These are phyloP conservation scores for Penicillium hordei DNA, from an alignment of 2,329 filamentous ascomycete genomes.

Conservation along the genomic window DNA sequence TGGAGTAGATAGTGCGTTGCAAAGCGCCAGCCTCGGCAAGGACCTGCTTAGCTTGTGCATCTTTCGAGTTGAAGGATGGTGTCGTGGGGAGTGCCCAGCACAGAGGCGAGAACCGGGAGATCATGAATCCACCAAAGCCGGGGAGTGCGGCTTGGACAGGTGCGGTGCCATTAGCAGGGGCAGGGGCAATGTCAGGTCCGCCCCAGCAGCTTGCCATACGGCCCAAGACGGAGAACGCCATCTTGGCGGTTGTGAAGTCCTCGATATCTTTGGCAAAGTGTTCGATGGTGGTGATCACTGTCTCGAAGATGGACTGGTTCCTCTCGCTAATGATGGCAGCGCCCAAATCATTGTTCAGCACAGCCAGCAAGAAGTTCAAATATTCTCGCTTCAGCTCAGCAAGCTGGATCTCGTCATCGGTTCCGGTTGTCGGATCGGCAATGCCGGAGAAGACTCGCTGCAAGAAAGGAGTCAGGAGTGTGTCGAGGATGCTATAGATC, in stretches of 20 bases:
- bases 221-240: constrained; percentile 78
- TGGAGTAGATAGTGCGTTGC: constrained; percentile 86
- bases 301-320: constrained; percentile 89
- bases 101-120: constrained; percentile 81
- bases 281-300: constrained; percentile 80
- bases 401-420: constrained; percentile 94
- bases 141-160: constrained; percentile 58
- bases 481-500: constrained; percentile 84
- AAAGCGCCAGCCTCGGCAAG: constrained; percentile 82
- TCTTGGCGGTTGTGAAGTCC: constrained; percentile 64
- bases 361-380: constrained; percentile 86
- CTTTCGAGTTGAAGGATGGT: constrained; percentile 74
- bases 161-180: constrained; percentile 30
- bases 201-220: constrained; percentile 89
- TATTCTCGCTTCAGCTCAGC: constrained; percentile 90
- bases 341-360: constrained; percentile 86
- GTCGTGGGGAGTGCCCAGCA: constrained; percentile 87
- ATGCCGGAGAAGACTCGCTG: constrained; percentile 86
- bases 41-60: constrained; percentile 85
- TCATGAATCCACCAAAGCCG: constrained; percentile 89
- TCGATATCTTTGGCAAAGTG: constrained; percentile 76
- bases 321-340: constrained; percentile 81
- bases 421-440: constrained; percentile 79
- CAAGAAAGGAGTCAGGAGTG: constrained; percentile 82
- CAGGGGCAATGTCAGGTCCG: constrained; percentile 68